Percentiles rank a stretch among this genome's conserved stretches.
phyloP scores from a whole-genome alignment of 2,329 filamentous ascomycete species.

The Diplodia scrobiculata region DNA sequence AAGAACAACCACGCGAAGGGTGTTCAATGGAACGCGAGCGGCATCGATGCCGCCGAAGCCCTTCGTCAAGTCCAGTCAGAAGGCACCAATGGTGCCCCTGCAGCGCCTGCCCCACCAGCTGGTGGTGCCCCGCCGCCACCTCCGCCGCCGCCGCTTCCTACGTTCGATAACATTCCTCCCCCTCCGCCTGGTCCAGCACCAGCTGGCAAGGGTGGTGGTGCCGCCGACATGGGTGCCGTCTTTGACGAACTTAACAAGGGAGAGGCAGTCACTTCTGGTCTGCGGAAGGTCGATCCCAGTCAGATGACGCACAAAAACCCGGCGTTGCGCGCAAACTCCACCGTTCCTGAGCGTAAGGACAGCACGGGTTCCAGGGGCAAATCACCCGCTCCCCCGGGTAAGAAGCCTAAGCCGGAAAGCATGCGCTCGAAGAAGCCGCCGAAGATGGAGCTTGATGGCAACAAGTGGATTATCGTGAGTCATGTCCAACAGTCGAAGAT shows the following conservation, averaged over 20 bases:
- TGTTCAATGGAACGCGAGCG: conserved; percentile 83
- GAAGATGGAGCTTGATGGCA: conserved; percentile 59
- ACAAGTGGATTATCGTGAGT: conserved; percentile 86
- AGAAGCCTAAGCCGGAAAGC: conserved; percentile 57
- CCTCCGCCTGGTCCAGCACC: conserved; percentile 58
- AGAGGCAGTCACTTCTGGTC: conserved; percentile 78
- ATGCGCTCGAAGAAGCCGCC: conserved; percentile 54
- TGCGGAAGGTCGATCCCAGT: conserved; percentile 91
- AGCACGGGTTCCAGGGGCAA: conserved; percentile 66
- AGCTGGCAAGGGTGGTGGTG: conserved; percentile 47
- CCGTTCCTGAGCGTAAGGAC: conserved; percentile 63
- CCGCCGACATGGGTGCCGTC: conserved; percentile 74
- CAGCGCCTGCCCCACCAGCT: conserved; percentile 56
- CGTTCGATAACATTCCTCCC: conserved; percentile 47
- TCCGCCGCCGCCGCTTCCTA: conserved; percentile 66
- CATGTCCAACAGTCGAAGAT: background rate
- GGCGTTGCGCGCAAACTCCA: conserved; percentile 71
- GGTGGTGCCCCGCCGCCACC: conserved; percentile 62
- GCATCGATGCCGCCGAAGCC: conserved; percentile 69
- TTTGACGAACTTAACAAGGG: conserved; percentile 92
- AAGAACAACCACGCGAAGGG: conserved; percentile 79
- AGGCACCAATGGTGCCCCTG: conserved; percentile 38
- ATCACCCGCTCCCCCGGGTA: conserved; percentile 78
- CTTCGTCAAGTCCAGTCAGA: conserved; percentile 60
- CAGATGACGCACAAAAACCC: conserved; percentile 99